phyloP scores from a whole-genome alignment of 2,329 filamentous ascomycete genomes.

The Seiridium unicorne region DNA sequence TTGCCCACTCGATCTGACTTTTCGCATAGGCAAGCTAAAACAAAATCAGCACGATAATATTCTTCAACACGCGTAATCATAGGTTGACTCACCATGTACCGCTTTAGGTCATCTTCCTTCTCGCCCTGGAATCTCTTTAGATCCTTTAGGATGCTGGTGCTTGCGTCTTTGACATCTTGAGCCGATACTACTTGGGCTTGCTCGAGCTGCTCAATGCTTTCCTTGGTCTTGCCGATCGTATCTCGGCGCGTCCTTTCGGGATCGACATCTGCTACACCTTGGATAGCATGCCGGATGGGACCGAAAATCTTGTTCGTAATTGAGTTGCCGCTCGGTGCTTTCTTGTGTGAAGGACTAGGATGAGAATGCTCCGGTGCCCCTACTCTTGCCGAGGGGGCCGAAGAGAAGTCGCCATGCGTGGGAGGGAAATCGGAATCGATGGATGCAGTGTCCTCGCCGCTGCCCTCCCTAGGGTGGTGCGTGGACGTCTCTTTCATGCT shows the following conservation, averaged over 20 bases:
- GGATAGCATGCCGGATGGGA: constrained; percentile 89
- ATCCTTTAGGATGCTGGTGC: constrained; percentile 82
- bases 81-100: constrained; percentile 80
- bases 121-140: constrained; percentile 90
- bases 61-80: no score
- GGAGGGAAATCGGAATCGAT: constrained; percentile 96
- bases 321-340: constrained; percentile 81
- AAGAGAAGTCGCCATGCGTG: constrained; percentile 71
- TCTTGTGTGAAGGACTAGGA: constrained; percentile 63
- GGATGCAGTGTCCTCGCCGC: constrained; percentile 76
- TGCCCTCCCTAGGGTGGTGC: constrained; percentile 53
- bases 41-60: constrained; percentile 3
- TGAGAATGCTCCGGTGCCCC: constrained; percentile 58
- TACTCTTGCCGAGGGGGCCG: constrained; percentile 72
- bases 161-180: constrained; percentile 91
- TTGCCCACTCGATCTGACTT: constrained; percentile 92
- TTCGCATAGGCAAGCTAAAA: constrained; percentile 82
- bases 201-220: constrained; percentile 82
- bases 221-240: constrained; percentile 91
- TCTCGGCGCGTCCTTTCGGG: constrained; percentile 90
- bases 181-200: constrained; percentile 86
- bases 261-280: constrained; percentile 94
- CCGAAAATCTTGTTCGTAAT: constrained; percentile 94
- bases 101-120: constrained; percentile 90
- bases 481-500: constrained; percentile 50